Percentiles rank a stretch among this genome's conserved stretches.
These are phyloP conservation scores for Tuber magnatum DNA, from an alignment of 495 filamentous ascomycete genomes.

Conservation along the genomic window DNA sequence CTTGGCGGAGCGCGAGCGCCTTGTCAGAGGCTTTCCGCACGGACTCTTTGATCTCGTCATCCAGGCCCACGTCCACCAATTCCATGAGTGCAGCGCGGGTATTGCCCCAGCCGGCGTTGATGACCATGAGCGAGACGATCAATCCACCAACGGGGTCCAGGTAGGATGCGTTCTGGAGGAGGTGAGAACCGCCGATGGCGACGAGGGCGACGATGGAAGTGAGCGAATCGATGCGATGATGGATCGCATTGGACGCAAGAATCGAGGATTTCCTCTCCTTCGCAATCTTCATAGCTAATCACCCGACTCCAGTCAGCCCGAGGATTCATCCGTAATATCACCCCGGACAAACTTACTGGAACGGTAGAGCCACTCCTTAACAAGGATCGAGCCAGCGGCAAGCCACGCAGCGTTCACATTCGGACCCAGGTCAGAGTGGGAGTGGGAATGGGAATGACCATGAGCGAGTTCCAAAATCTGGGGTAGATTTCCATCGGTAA, in stretches of 20 bases:
- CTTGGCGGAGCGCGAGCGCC: slow-evolving; percentile 48
- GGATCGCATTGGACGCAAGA: slow-evolving; percentile 90
- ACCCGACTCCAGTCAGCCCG: neutral
- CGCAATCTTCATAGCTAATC: slow-evolving; percentile 88
- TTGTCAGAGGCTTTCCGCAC: slow-evolving; percentile 59
- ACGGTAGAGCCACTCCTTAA: slow-evolving; percentile 96
- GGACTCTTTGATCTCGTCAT: slow-evolving; percentile 66
- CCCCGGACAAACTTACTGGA: slow-evolving; percentile 60
- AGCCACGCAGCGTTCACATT: slow-evolving; percentile 92
- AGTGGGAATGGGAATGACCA: slow-evolving; percentile 51
- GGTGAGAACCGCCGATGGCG: slow-evolving; percentile 81
- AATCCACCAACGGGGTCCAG: slow-evolving; percentile 92
- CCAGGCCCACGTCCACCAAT: slow-evolving; percentile 80
- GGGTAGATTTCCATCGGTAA: slow-evolving; percentile 59
- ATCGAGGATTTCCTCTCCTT: slow-evolving; percentile 88
- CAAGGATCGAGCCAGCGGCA: slow-evolving; percentile 76
- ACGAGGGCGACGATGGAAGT: slow-evolving; percentile 86
- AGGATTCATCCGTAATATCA: neutral
- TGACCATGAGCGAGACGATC: slow-evolving; percentile 83
- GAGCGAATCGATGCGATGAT: slow-evolving; percentile 91
- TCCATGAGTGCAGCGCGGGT: slow-evolving; percentile 74
- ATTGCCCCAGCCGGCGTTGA: slow-evolving; percentile 82
- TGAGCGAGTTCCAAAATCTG: slow-evolving; percentile 57
- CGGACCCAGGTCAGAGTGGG: slow-evolving; percentile 56
- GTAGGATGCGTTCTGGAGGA: slow-evolving; percentile 76